Base-by-base conservation (phyloP, 2,329 filamentous ascomycete species). In the Simplicillium sp. region DNA sequence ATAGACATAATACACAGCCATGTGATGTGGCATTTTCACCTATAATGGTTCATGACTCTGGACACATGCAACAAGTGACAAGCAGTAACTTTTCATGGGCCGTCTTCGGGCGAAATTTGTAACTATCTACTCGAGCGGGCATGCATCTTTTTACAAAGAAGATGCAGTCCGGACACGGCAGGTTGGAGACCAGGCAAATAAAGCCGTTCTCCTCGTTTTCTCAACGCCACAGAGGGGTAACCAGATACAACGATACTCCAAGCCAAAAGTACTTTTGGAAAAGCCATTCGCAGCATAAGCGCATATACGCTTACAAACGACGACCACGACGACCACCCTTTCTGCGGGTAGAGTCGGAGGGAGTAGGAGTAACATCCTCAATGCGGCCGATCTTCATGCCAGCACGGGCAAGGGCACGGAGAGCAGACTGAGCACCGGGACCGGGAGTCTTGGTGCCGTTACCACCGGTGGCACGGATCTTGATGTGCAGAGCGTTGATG, bases 261-360 rank as follows among this genome's bases (percentile, higher is more conserved):
- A 55, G 55, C 54, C 55, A 54, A 38, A 31, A 44, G 38, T 39
- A 39, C 36, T 37, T 29, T 34, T 37, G 36, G 17, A 18, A 20
- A 17, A 34, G 14, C 34, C 15, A 36, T 36, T 34, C 29, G 11
- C 11, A 17, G 11, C 14, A 14, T 33, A 20, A 20, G 17, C 25
- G 28, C 9, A 14, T 29, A 14, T 12, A 36, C 34, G 40, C 72
- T 86, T 77, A 98, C 73, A 98, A 86, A 95, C 92, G 90, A 77
- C 92, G 92, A 97, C 92, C 92, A 86, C 92, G 90, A 75, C 92
- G 89, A 96, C 92, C 92, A 78, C 92, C 92, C 88, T 98, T 98
- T 78, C 90, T 89, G 75, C 92, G 87, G 64, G 92, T 98, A 70
- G 87, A 95, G 75, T 98, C 92, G 71, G 92, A 98, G 60, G 94